Evolutionary conservation across 768 basidiomycete species (phyloP).

Genomic region (Hydnum rufescens): DNA sequence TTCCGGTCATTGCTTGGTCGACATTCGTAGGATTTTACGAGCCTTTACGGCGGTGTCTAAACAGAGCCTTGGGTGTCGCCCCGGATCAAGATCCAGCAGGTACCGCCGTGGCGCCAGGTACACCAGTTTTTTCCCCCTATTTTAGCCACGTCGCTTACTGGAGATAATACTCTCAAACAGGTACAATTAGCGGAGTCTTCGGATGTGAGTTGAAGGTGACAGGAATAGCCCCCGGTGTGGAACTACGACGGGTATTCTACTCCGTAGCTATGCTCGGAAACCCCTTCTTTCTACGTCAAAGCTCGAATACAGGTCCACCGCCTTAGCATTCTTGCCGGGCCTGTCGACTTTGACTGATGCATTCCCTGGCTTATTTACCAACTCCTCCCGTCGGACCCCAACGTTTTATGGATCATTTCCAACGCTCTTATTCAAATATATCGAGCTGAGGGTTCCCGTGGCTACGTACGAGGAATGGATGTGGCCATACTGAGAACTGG

Average conservation of each 20-base stretch:
- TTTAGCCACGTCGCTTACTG: too few species aligned
- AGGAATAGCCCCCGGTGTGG: too few species aligned
- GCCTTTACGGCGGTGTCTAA: slow-evolving; percentile 57
- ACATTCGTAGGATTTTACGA: slow-evolving; percentile 70
- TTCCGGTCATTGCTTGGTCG: background rate
- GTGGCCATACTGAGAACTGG: slow-evolving; percentile 85
- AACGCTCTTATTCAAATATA: slow-evolving; percentile 69
- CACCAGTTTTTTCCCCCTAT: slow-evolving; percentile 20
- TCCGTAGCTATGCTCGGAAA: slow-evolving; percentile 39
- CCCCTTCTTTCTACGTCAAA: slow-evolving; percentile 85
- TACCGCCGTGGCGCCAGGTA: slow-evolving; percentile 52
- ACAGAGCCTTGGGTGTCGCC: slow-evolving; percentile 42
- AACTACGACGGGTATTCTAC: too few species aligned
- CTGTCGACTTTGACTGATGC: background rate
- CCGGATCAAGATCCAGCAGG: slow-evolving; percentile 35
- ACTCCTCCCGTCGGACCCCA: slow-evolving; percentile 87
- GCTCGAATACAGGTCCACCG: slow-evolving; percentile 98
- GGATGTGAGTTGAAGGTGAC: slow-evolving; percentile 37
- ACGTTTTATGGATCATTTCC: slow-evolving; percentile 75
- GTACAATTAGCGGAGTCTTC: slow-evolving; percentile 75
- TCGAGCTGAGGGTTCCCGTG: slow-evolving; percentile 52
- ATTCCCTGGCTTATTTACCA: slow-evolving; percentile 74
- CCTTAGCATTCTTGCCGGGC: too few species aligned
- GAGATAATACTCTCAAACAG: slow-evolving; percentile 16
- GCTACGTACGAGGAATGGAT: slow-evolving; percentile 77